phyloP scores from a whole-genome alignment of 768 basidiomycete genomes.

The Termitomyces sp. region DNA sequence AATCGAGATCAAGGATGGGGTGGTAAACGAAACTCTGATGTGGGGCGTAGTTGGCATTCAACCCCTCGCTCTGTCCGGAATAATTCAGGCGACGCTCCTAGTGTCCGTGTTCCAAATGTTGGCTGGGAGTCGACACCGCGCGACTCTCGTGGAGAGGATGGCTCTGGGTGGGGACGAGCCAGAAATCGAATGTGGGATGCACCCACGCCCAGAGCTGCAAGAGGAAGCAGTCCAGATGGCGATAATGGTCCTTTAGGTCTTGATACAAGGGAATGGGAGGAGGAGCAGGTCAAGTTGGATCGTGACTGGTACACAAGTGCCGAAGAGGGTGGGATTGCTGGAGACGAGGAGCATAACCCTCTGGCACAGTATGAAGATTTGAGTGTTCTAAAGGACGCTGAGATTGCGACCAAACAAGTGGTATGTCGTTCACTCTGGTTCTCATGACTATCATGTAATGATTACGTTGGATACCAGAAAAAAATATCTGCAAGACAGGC shows the following conservation, averaged over 20 bases:
- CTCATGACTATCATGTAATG: neutral
- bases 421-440: slow-evolving; percentile 37
- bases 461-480: slow-evolving; percentile 45
- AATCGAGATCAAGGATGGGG: slow-evolving; percentile 67
- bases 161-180: slow-evolving; percentile 61
- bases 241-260: slow-evolving; percentile 63
- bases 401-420: slow-evolving; percentile 73
- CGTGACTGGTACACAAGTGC: slow-evolving; percentile 96
- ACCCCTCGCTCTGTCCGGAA: slow-evolving; percentile 60
- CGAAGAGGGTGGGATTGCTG: slow-evolving; percentile 82
- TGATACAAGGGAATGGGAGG: slow-evolving; percentile 93
- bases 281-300: slow-evolving; percentile 89
- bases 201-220: slow-evolving; percentile 69
- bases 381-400: slow-evolving; percentile 61
- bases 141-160: slow-evolving; percentile 49
- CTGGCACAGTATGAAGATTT: slow-evolving; percentile 93
- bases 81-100: slow-evolving; percentile 55
- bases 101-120: slow-evolving; percentile 87
- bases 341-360: slow-evolving; percentile 91
- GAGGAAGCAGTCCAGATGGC: slow-evolving; percentile 69
- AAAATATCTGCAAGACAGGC: slow-evolving; percentile 93
- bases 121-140: slow-evolving; percentile 95
- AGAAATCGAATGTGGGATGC: slow-evolving; percentile 73
- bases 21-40: slow-evolving; percentile 37
- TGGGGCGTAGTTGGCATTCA: slow-evolving; percentile 47